These are phyloP conservation scores for Nicotiana undulata DNA, from an alignment of 257 asterid species.

Conservation along the genomic window DNA sequence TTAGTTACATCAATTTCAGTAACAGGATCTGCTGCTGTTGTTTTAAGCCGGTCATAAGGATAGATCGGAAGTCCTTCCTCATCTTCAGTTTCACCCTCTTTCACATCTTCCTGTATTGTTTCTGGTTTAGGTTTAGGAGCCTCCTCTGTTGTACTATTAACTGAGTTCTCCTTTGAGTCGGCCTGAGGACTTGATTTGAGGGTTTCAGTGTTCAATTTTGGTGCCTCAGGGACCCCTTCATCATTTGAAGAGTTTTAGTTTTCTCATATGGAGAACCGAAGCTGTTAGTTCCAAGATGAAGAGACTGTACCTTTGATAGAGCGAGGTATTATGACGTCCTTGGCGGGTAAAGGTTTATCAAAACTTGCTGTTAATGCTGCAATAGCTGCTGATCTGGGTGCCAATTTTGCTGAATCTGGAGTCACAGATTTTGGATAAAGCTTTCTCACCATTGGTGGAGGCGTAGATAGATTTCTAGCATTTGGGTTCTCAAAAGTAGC, in stretches of 20 bases:
- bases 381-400: slow-evolving; percentile 62
- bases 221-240: slow-evolving; percentile 51
- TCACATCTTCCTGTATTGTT: slow-evolving; percentile 75
- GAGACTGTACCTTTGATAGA: slow-evolving; percentile 50
- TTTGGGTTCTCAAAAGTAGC: slow-evolving; percentile 74
- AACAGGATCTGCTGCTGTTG: slow-evolving; percentile 57
- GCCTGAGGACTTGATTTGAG: slow-evolving; percentile 38
- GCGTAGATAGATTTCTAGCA: slow-evolving; percentile 86
- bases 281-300: background rate
- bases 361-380: slow-evolving; percentile 58
- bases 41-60: slow-evolving; percentile 79
- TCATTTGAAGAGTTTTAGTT: slow-evolving; percentile 1
- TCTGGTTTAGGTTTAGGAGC: slow-evolving; percentile 62
- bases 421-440: slow-evolving; percentile 82
- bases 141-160: slow-evolving; percentile 35
- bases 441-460: slow-evolving; percentile 86
- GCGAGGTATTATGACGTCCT: slow-evolving; percentile 50
- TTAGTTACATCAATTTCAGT: slow-evolving; percentile 76
- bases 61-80: slow-evolving; percentile 68
- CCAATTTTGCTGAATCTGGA: slow-evolving; percentile 50
- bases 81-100: slow-evolving; percentile 83
- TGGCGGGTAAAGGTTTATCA: slow-evolving; percentile 62
- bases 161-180: slow-evolving; percentile 51
- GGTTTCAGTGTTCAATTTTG: slow-evolving; percentile 34
- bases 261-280: background rate